Percentiles rank a stretch among this genome's conserved stretches.
Conservation (phyloP, 73 alveolate genomes). For the Tetrahymena thermophila region DNA sequence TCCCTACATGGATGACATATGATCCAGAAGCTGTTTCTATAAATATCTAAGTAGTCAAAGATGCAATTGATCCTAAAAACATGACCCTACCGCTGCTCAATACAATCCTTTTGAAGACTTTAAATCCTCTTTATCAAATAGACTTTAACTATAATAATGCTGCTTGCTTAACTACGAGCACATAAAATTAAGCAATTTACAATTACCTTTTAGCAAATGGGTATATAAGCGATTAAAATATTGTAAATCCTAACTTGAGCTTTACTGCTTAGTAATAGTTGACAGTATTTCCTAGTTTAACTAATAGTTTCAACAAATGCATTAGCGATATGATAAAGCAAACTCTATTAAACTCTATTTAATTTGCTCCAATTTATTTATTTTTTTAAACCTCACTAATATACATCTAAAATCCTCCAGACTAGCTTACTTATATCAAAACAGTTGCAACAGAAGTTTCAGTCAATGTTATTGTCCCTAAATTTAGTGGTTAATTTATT, state of each 20-base stretch:
- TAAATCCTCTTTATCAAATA: neutral
- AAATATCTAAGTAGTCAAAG: neutral
- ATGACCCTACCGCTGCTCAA: neutral
- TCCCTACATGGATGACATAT: neutral
- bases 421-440: neutral
- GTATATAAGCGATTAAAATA: neutral
- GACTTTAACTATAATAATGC: neutral
- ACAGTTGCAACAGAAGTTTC: neutral
- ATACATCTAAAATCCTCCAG: neutral
- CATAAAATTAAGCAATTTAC: neutral
- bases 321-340: neutral
- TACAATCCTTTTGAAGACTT: neutral
- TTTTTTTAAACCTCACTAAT: neutral
- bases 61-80: neutral
- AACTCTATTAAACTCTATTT: neutral
- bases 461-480: neutral
- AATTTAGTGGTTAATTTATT: neutral
- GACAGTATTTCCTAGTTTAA: neutral
- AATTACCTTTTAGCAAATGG: neutral
- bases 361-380: neutral
- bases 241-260: neutral
- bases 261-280: neutral
- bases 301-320: neutral
- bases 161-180: neutral
- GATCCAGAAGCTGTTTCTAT: neutral